A percentile compares a stretch with the other conserved stretches of the same genome.
Evolutionary conservation across 2,329 filamentous ascomycete genomes (phyloP).

Genomic region (Pyrenophora seminiperda): DNA sequence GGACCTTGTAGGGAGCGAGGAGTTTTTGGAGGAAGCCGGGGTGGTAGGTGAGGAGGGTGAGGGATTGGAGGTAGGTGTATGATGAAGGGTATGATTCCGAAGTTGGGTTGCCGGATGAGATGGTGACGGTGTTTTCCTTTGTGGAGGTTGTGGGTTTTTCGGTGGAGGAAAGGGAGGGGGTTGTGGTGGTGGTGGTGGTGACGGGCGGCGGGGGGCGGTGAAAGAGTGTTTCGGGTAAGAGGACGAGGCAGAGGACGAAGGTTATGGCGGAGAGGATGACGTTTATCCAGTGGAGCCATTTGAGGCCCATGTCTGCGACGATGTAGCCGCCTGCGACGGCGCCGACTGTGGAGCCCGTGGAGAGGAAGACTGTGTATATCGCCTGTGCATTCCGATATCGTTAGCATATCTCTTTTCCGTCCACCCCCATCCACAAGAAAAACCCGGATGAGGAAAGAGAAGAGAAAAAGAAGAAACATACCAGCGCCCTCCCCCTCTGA

Average conservation of each 20-base stretch:
- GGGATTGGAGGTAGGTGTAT: conserved; percentile 45
- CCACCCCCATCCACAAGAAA: no score
- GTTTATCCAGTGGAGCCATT: conserved; percentile 51
- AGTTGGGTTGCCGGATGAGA: no score
- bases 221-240: conserved; percentile 51
- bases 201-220: conserved; percentile 34
- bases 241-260: conserved; percentile 43
- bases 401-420: no score
- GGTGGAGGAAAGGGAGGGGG: no score
- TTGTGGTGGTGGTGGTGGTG: conserved; percentile 18
- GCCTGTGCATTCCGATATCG: conserved; percentile 33
- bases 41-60: conserved; percentile 45
- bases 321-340: conserved; percentile 52
- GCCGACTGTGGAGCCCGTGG: conserved; percentile 47
- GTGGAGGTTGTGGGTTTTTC: conserved; percentile 22
- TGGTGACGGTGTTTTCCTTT: conserved; percentile 23
- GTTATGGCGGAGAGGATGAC: conserved; percentile 43
- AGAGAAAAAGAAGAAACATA: conserved; percentile 12
- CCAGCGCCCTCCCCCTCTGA: conserved; percentile 50
- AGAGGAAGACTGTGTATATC: conserved; percentile 50
- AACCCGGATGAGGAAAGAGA: no score
- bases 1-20: conserved; percentile 45
- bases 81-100: conserved; percentile 25
- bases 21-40: conserved; percentile 44
- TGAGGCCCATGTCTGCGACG: conserved; percentile 39